Evolutionary conservation across 140 eudicot genomes (phyloP).

Genomic region (Stevia rebaudiana): DNA sequence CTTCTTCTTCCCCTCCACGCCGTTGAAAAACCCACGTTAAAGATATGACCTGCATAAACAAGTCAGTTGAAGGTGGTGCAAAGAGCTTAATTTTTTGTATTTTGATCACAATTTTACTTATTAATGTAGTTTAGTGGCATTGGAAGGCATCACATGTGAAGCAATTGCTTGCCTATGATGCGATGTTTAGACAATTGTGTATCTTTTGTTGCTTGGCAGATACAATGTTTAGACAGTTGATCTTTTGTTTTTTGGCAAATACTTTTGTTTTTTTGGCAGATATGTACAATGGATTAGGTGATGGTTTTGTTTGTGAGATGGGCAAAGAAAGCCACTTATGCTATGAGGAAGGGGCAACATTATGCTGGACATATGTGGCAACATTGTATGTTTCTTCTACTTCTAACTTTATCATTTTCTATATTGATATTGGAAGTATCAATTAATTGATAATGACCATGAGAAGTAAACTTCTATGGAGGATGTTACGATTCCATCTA

Average conservation of each 20-base stretch:
- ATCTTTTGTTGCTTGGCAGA: slow-evolving; percentile 7
- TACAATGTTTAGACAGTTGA: not conserved
- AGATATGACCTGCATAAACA: too few relatives aligned
- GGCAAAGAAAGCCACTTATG: slow-evolving; percentile 29
- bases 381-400: slow-evolving; percentile 23
- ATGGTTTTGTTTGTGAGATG: slow-evolving; percentile 29
- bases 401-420: not conserved
- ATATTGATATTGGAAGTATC: not conserved
- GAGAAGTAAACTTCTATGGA: not conserved
- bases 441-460: too few relatives aligned
- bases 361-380: slow-evolving; percentile 40
- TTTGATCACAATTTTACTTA: not conserved
- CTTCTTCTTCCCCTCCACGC: too few relatives aligned
- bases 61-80: too few relatives aligned
- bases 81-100: not conserved
- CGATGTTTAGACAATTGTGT: too few relatives aligned
- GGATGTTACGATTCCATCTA: too few relatives aligned
- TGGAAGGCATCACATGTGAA: not conserved
- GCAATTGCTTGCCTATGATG: too few relatives aligned
- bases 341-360: slow-evolving; percentile 32
- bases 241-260: slow-evolving; percentile 8
- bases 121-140: not conserved
- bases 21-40: too few relatives aligned
- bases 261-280: slow-evolving; percentile 16
- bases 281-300: slow-evolving; percentile 26